These are phyloP conservation scores for Rhodosporidiobolus sp. DNA, from an alignment of 768 basidiomycete species.

Conservation along the genomic window DNA sequence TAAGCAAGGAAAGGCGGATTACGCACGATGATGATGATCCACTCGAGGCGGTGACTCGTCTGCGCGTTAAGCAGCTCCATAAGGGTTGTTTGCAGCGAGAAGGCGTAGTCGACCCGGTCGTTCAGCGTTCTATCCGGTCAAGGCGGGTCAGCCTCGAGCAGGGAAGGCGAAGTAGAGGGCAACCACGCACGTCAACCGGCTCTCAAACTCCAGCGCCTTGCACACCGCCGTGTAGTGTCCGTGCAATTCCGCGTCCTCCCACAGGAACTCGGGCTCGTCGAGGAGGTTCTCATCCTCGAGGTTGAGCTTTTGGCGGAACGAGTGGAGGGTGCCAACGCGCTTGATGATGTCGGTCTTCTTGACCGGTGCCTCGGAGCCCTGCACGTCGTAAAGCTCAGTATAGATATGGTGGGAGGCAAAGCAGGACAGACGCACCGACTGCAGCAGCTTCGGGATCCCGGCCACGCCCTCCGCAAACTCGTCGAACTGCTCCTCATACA, in stretches of 20 bases:
- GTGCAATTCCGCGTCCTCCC: conserved; percentile 89
- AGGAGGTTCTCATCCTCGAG: conserved; percentile 83
- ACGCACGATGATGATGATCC: conserved; percentile 89
- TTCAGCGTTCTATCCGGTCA: conserved; percentile 9
- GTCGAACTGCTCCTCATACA: conserved; percentile 44
- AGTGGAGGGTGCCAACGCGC: conserved; percentile 86
- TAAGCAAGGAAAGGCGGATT: neutral
- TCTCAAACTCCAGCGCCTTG: conserved; percentile 78
- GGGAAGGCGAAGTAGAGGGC: conserved; percentile 51
- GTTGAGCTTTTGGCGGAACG: conserved; percentile 86
- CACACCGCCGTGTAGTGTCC: conserved; percentile 83
- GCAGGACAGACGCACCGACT: conserved; percentile 12
- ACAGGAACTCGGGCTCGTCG: conserved; percentile 88
- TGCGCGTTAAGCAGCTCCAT: conserved; percentile 84
- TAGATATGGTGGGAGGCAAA: no score
- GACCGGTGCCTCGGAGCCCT: conserved; percentile 38
- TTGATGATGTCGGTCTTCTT: conserved; percentile 69
- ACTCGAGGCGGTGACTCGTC: conserved; percentile 92
- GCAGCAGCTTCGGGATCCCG: conserved; percentile 30
- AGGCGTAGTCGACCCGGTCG: conserved; percentile 50
- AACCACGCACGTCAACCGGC: conserved; percentile 58
- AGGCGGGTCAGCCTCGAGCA: neutral
- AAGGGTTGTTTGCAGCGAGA: conserved; percentile 77
- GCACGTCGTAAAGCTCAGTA: neutral
- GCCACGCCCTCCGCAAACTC: conserved; percentile 38